Evolutionary conservation across 768 basidiomycete species (phyloP).

Genomic region (Tremella fuciformis): DNA sequence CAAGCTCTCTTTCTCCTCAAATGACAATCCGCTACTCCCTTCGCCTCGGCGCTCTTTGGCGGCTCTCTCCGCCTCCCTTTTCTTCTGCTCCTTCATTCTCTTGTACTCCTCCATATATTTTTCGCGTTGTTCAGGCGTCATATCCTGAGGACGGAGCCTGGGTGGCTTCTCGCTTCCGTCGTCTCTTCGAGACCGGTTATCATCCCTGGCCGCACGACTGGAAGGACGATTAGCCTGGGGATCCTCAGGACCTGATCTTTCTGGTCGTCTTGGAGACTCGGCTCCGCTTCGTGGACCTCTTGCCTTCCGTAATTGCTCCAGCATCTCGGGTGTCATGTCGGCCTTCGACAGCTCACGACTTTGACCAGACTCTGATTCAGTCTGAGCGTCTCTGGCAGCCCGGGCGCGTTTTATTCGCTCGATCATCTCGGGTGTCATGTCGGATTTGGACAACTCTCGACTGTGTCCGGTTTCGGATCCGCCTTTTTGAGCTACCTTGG

Average conservation of each 20-base stretch:
- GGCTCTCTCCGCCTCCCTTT: constrained; percentile 11
- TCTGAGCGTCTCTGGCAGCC: constrained; percentile 5
- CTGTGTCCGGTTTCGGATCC: not conserved
- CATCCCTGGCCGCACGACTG: too few relatives aligned
- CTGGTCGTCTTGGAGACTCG: not conserved
- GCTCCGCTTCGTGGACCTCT: not conserved
- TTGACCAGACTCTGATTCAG: constrained; percentile 2
- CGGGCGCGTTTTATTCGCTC: constrained; percentile 13
- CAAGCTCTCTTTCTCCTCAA: constrained; percentile 24
- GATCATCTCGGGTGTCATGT: constrained; percentile 7
- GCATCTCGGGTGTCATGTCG: constrained; percentile 20
- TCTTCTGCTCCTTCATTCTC: constrained; percentile 13
- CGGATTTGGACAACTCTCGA: not conserved
- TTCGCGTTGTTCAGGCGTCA: not conserved
- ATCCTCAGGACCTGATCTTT: not conserved
- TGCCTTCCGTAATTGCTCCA: constrained; percentile 20
- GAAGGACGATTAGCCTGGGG: not conserved
- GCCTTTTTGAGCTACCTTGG: not conserved
- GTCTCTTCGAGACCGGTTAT: not conserved
- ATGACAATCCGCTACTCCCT: constrained; percentile 29
- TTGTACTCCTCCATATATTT: constrained; percentile 19
- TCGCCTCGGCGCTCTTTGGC: constrained; percentile 10
- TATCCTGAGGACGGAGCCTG: constrained; percentile 4
- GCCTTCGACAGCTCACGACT: not conserved
- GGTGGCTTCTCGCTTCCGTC: not conserved